Conservation (phyloP, 176 grass and related monocot genomes). For the Echinochloa phyllopogon region DNA sequence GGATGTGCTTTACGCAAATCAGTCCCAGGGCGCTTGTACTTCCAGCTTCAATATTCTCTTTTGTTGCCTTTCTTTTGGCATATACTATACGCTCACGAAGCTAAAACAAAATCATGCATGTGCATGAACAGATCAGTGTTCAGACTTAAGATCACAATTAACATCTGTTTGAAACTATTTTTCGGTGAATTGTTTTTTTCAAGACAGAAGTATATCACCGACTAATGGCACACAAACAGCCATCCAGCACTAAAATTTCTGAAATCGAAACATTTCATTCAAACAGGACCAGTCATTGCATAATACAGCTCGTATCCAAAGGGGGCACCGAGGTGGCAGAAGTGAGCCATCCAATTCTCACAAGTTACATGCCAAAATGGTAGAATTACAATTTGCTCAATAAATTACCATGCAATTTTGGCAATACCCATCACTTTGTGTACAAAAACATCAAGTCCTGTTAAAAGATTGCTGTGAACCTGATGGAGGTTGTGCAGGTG, state of each 20-base stretch:
- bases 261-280: constrained; percentile 7
- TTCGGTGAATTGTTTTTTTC: background rate
- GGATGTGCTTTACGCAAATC: background rate
- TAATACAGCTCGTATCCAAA: constrained; percentile 26
- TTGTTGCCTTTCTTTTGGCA: background rate
- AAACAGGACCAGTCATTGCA: constrained; percentile 25
- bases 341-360: constrained; percentile 20
- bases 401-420: constrained; percentile 31
- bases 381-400: constrained; percentile 28
- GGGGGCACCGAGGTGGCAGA: background rate
- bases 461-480: constrained; percentile 61
- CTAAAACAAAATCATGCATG: too few relatives aligned
- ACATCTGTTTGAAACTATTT: background rate
- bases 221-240: background rate
- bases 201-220: background rate
- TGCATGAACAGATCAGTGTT: background rate
- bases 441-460: constrained; percentile 51
- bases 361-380: constrained; percentile 20
- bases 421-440: constrained; percentile 19
- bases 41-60: background rate
- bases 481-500: constrained; percentile 54
- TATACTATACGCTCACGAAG: background rate
- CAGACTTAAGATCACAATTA: background rate
- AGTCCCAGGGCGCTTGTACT: background rate
- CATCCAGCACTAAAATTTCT: background rate